Evolutionary conservation across 148 eudicot genomes (phyloP), one percentile per base, ranked within the genome.

Genomic region (Rhododendron ovatum): DNA sequence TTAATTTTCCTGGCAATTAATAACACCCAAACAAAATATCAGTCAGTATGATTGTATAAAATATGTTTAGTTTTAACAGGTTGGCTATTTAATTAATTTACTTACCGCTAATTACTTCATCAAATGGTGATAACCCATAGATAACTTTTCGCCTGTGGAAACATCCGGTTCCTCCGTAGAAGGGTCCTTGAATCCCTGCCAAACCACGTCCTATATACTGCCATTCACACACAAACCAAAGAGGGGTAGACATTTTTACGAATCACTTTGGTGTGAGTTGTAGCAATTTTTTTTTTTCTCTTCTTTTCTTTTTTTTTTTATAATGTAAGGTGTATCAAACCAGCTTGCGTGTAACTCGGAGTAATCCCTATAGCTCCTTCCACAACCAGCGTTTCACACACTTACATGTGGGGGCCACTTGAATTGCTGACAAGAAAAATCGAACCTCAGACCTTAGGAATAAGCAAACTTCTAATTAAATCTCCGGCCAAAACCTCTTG

Each of bases 131-230:
- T 81, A 30, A 35, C 24, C 92, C 92, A 26, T 91, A 91, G 17
- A 91, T 89, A 63, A 89, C 91, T 63, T 87, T 89, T 59, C 92
- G 50, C 76, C 75, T 83, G n/a, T 89, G 91, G 41, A 91, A 89
- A 71, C 92, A 89, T 45, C 89, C 87, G 3, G 91, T 87, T 50
- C 92, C 91, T 20, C 14, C 37, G 47, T 89, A 89, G 13, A 83
- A 74, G 26, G 89, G 88, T 78, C 92, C 89, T 87, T 87, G 91
- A 87, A 87, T 55, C 28, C 86, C 89, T 0, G 20, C 69, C 22
- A 87, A 10, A 69, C 92, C 92, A 28, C 69, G 13, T 22, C 22
- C 84, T 1, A 87, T 0, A 50, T 14, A 88, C 92, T 90, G 82
- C 3, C 22, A 24, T 84, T 51, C 50, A 53, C 5, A 41, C 45